Evolutionary conservation across 768 basidiomycete species (phyloP).

Genomic region (Collybiopsis confluens): DNA sequence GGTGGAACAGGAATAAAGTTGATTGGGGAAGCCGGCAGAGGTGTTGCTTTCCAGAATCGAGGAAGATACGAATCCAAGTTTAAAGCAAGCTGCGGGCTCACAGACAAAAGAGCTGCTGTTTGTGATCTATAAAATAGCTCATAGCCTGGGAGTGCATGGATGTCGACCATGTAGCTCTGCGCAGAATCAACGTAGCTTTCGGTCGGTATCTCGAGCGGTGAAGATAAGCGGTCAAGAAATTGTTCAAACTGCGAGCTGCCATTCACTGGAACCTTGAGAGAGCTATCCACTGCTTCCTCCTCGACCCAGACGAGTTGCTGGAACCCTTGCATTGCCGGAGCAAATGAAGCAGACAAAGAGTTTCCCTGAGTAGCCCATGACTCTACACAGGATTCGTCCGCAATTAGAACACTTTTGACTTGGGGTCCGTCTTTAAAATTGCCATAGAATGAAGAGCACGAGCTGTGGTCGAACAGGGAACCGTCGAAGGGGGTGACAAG

Average conservation of each 20-base stretch:
- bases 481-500: conserved; percentile 44
- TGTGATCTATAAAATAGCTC: conserved; percentile 39
- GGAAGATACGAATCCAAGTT: conserved; percentile 64
- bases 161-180: conserved; percentile 4
- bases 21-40: conserved; percentile 49
- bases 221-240: conserved; percentile 28
- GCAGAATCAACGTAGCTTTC: conserved; percentile 11
- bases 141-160: conserved; percentile 14
- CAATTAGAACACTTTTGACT: conserved; percentile 42
- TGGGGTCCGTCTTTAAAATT: conserved; percentile 40
- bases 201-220: conserved; percentile 8
- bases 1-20: conserved; percentile 54
- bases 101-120: conserved; percentile 46
- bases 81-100: conserved; percentile 35
- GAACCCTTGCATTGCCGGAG: conserved; percentile 19
- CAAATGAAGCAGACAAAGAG: conserved; percentile 23
- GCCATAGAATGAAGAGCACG: conserved; percentile 58
- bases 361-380: conserved; percentile 23
- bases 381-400: conserved; percentile 37
- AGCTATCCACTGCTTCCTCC: conserved; percentile 44
- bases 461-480: conserved; percentile 28
- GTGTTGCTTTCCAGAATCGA: conserved; percentile 65
- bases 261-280: conserved; percentile 29
- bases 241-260: conserved; percentile 24
- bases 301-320: conserved; percentile 60